Conservation (phyloP, 2,329 filamentous ascomycete genomes). For the Ceratocystis harringtonii region DNA sequence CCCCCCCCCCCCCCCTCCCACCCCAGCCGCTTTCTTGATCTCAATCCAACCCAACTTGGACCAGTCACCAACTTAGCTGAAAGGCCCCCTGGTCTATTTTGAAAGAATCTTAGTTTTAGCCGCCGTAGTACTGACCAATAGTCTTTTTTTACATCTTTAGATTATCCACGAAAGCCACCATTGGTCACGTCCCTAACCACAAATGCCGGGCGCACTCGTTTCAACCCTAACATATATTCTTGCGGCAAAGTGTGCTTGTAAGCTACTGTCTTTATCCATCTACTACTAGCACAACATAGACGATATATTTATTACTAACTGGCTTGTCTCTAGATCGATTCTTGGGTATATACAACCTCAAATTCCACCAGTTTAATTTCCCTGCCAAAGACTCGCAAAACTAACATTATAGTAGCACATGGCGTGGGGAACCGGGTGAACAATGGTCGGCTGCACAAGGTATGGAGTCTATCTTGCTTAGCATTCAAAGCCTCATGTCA, state of each 20-base stretch:
- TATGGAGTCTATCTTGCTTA: conserved; percentile 82
- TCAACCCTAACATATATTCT: conserved; percentile 95
- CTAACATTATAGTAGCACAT: conserved; percentile 49
- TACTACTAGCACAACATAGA: too few relatives aligned
- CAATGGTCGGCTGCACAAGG: conserved; percentile 96
- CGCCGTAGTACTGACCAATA: neutral
- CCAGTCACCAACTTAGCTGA: neutral
- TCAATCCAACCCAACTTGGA: neutral
- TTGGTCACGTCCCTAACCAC: conserved; percentile 59
- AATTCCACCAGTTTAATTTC: neutral
- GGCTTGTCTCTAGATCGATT: conserved; percentile 50
- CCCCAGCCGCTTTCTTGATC: neutral
- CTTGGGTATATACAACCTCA: conserved; percentile 46
- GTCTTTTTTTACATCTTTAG: conserved; percentile 29
- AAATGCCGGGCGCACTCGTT: conserved; percentile 73
- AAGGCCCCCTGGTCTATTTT: neutral
- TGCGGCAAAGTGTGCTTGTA: conserved; percentile 83
- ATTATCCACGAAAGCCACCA: conserved; percentile 63
- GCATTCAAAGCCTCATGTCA: conserved; percentile 93
- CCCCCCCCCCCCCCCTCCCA: too few relatives aligned
- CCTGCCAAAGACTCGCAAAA: conserved; percentile 13
- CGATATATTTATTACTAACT: neutral
- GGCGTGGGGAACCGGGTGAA: conserved; percentile 78
- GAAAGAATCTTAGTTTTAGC: too few relatives aligned
- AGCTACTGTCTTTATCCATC: conserved; percentile 25